These are phyloP conservation scores for Artemisia argyi DNA, from an alignment of 129 eudicot species.

Conservation along the genomic window DNA sequence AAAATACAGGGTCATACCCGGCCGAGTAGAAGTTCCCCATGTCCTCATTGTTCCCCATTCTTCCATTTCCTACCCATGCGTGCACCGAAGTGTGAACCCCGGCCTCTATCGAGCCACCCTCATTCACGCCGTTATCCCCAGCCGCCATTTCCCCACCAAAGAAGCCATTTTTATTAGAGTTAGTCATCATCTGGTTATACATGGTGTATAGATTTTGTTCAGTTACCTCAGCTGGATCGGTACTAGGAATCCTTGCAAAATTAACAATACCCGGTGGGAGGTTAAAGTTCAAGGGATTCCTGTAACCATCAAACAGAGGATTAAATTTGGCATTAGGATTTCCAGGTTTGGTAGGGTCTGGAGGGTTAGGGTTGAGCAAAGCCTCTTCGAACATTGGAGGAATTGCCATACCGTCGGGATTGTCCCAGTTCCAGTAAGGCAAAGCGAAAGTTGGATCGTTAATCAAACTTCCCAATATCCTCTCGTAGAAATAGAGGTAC, in stretches of 20 bases:
- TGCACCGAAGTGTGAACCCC: conserved; percentile 28
- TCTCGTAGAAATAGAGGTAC: conserved; percentile 49
- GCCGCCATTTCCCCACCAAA: conserved; percentile 24
- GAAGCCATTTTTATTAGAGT: not conserved
- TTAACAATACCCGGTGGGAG: conserved; percentile 2
- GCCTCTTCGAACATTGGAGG: conserved; percentile 21
- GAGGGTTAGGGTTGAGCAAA: too few relatives aligned
- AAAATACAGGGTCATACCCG: conserved; percentile 41
- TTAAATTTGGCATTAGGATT: not conserved
- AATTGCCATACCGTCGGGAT: conserved; percentile 35
- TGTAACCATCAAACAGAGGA: conserved; percentile 25
- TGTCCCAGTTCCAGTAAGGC: conserved; percentile 56
- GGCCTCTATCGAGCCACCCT: conserved; percentile 26
- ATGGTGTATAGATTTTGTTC: conserved; percentile 13
- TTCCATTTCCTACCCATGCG: conserved; percentile 32
- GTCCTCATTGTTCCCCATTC: conserved; percentile 36
- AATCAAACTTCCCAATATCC: conserved; percentile 41
- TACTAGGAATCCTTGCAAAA: not conserved
- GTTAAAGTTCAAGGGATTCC: conserved; percentile 26
- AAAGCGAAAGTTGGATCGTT: conserved; percentile 39
- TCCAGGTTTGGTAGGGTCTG: too few relatives aligned
- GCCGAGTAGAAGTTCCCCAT: conserved; percentile 54
- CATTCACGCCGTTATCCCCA: not conserved
- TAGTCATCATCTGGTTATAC: conserved; percentile 31
- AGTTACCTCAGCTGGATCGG: not conserved